phyloP scores from a whole-genome alignment of 208 protist species.

The Paratrypanosoma confusum region DNA sequence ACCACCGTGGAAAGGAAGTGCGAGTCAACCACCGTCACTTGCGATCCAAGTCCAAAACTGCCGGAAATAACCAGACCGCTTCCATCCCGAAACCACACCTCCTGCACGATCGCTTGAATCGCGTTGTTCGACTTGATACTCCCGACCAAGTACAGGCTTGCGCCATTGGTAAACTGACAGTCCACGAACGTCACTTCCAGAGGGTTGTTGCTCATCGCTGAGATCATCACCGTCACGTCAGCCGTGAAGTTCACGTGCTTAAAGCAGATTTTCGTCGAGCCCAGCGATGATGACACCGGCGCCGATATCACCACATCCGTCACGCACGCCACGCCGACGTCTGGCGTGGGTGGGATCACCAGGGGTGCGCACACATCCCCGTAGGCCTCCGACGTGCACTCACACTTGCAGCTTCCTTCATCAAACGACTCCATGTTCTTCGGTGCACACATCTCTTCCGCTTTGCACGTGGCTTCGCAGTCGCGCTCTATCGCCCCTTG shows the following conservation, averaged over 20 bases:
- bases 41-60: constrained; percentile 1
- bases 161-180: constrained; percentile 1
- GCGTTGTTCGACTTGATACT: background rate
- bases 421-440: too few relatives aligned
- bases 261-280: constrained; percentile 1
- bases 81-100: constrained; percentile 8
- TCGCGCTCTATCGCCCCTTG: too few relatives aligned
- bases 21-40: constrained; percentile 1
- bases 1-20: background rate
- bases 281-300: constrained; percentile 2
- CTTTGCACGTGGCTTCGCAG: too few relatives aligned
- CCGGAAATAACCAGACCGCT: constrained; percentile 5
- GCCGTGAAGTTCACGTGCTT: constrained; percentile 6
- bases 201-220: background rate
- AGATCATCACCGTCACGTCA: constrained; percentile 1
- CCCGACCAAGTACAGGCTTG: constrained; percentile 6
- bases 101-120: background rate
- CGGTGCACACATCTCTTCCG: too few relatives aligned
- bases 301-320: constrained; percentile 1
- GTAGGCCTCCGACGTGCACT: constrained; percentile 1
- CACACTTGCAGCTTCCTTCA: background rate
- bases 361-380: constrained; percentile 4
- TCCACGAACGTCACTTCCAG: constrained; percentile 6
- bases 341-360: constrained; percentile 1
- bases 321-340: constrained; percentile 1